Base-by-base conservation (phyloP, 495 filamentous ascomycete species). In the Penicillium malachiteum region DNA sequence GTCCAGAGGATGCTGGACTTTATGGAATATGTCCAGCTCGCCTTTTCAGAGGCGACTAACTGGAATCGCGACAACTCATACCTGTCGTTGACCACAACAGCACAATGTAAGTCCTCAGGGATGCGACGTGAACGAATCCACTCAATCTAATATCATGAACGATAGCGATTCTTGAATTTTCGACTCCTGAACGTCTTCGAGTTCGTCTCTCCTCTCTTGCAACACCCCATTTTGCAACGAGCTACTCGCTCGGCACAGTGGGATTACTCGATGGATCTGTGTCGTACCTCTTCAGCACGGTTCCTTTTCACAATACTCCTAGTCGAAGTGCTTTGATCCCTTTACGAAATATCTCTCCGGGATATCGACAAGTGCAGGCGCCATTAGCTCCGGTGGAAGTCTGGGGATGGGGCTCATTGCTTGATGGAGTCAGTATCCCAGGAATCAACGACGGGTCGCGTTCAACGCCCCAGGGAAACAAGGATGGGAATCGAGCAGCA, bases 1-100 rank as follows among this genome's bases (percentile, higher is more conserved):
- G 30, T 35, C 26, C 46, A 49, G 55, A 78, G 38, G 56, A 98
- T 98, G 94, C 85, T 96, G 76, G 87, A 90, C 70, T 98, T 97
- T 78, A 98, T 97, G 92, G 91, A 97, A 68, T 92, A 96, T 74
- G 86, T 98, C 72, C 93, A 95, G 71, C 84, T 90, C 68, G 87
- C 91, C 69, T 98, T 97, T 75, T 89, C 89, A 71, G 80, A 87
- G 71, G 86, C 87, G 52, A 91, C 91, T 6, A 78, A 84, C 59
- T 97, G 94, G 94, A 90, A 93, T 67, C 81, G 84, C 56, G 92
- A 98, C 75, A 97, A 96, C 72, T 90, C 86, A 12, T 98, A 98
- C 74, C 86, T 88, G 54, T 83, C 87, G 37, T 81, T 98, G 55
- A 97, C 90, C 42, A 87, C 87, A 41, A 96, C 95, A 12, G 86